A percentile compares a stretch with the other conserved stretches of the same genome.
Evolutionary conservation across 164 flowering plant genomes (phyloP).

Genomic region (Houttuynia cordata): DNA sequence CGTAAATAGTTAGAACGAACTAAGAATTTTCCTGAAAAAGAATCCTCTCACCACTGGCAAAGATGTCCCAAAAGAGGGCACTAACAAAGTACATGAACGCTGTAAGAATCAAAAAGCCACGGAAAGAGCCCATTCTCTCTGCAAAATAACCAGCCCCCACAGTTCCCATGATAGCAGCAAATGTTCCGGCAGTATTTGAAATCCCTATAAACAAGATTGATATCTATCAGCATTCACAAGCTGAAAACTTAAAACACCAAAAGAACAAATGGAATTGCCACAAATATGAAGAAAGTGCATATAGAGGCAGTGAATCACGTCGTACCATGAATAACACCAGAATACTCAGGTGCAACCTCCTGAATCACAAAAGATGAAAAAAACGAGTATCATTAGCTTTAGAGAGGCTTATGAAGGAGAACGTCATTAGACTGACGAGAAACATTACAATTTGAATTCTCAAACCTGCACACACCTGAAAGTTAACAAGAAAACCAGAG

Average conservation of each 20-base stretch:
- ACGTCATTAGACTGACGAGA: not conserved
- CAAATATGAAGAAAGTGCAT: not conserved
- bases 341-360: slow-evolving; percentile 91
- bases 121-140: slow-evolving; percentile 77
- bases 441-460: not conserved
- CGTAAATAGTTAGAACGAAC: not conserved
- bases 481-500: slow-evolving; percentile 88
- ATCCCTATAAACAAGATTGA: slow-evolving; percentile 36
- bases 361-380: slow-evolving; percentile 20
- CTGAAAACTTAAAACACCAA: not conserved
- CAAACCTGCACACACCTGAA: slow-evolving; percentile 56
- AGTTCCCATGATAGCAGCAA: slow-evolving; percentile 87
- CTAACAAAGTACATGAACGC: slow-evolving; percentile 55
- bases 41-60: slow-evolving; percentile 76
- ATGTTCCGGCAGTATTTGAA: slow-evolving; percentile 82
- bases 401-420: not conserved
- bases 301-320: not conserved
- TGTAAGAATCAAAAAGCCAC: slow-evolving; percentile 77
- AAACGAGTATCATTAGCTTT: slow-evolving; percentile 4
- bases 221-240: not conserved
- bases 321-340: slow-evolving; percentile 88
- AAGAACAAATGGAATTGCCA: not conserved
- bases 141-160: slow-evolving; percentile 92
- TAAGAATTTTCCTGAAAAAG: slow-evolving; percentile 19
- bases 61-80: slow-evolving; percentile 63